Evolutionary conservation across 2,329 filamentous ascomycete species (phyloP).

Genomic region (Botrytis sinoallii): DNA sequence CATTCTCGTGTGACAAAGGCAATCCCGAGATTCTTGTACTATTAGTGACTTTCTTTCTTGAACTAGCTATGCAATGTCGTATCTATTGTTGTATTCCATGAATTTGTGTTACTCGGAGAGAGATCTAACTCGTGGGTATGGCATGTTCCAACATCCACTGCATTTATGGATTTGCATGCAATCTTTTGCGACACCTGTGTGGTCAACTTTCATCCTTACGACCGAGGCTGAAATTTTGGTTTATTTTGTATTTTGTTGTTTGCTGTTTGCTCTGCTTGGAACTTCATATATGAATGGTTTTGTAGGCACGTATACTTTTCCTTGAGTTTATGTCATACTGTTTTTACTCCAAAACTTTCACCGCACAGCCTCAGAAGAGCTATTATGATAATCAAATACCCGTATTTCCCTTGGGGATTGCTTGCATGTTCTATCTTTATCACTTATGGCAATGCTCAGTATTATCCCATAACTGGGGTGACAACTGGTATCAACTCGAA

Average conservation of each 20-base stretch:
- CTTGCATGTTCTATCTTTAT: background rate
- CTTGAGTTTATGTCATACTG: background rate
- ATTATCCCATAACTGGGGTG: constrained; percentile 24
- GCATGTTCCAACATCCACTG: constrained; percentile 10
- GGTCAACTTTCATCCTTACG: background rate
- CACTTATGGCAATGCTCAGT: constrained; percentile 4
- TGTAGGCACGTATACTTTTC: background rate
- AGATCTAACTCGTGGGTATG: constrained; percentile 9
- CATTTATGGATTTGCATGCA: background rate
- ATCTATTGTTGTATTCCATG: background rate
- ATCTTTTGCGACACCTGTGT: background rate
- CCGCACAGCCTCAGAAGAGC: background rate
- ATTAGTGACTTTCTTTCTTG: background rate
- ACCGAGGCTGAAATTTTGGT: background rate
- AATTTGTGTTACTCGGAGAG: background rate
- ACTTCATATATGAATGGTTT: constrained; percentile 1
- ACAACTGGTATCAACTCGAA: constrained; percentile 25
- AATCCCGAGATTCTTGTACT: constrained; percentile 5
- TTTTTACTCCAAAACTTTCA: background rate
- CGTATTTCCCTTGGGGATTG: background rate
- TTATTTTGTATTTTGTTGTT: background rate
- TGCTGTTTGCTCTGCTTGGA: background rate
- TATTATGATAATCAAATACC: background rate
- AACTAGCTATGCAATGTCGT: background rate
- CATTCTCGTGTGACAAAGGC: background rate